Evolutionary conservation across 140 eudicot species (phyloP).

Genomic region (Cichorium intybus): DNA sequence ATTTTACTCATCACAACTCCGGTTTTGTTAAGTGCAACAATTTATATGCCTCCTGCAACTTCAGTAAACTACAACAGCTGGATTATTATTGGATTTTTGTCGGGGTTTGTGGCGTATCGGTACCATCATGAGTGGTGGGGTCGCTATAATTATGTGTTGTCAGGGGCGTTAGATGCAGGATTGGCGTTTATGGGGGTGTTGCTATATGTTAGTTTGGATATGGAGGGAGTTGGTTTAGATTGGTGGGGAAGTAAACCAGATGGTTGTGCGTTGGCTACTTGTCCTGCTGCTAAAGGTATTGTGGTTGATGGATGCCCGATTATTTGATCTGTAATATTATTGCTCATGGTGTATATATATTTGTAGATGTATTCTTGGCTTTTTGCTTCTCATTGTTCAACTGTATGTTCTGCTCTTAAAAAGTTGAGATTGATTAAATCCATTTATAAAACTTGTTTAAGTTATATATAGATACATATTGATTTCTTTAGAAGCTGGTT

Average conservation of each 20-base stretch:
- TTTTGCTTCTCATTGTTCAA: constrained; percentile 14
- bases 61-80: constrained; percentile 84
- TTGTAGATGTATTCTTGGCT: constrained; percentile 6
- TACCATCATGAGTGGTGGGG: constrained; percentile 83
- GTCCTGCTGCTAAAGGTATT: constrained; percentile 74
- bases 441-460: background rate
- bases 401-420: background rate
- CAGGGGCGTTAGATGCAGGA: constrained; percentile 94
- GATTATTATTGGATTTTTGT: no score
- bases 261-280: constrained; percentile 80
- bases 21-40: constrained; percentile 59
- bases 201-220: constrained; percentile 62
- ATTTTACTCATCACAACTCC: constrained; percentile 58
- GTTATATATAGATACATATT: no score
- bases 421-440: background rate
- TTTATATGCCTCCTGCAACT: constrained; percentile 87
- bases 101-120: constrained; percentile 69
- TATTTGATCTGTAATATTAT: constrained; percentile 23
- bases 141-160: constrained; percentile 67
- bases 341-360: constrained; percentile 18
- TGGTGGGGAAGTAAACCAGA: constrained; percentile 91
- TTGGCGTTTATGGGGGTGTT: constrained; percentile 84
- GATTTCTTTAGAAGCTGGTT: no score
- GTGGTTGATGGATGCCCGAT: constrained; percentile 67
- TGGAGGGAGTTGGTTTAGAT: constrained; percentile 58